Evolutionary conservation across 495 filamentous ascomycete species (phyloP).

Genomic region (Penicillium goetzii): DNA sequence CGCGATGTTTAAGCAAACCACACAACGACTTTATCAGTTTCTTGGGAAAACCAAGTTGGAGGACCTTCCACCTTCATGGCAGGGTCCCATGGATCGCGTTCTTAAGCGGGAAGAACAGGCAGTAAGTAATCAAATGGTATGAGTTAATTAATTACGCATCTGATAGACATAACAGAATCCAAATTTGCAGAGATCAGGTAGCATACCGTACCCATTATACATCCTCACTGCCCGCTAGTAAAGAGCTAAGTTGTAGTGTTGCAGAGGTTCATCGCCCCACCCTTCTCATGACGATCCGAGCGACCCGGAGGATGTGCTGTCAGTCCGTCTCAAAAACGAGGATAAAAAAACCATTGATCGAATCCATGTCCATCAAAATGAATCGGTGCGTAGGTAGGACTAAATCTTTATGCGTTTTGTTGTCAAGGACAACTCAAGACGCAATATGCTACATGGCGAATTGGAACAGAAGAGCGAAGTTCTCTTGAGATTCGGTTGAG

Average conservation of each 20-base stretch:
- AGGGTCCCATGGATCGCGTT: background rate
- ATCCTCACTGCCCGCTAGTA: too few species aligned
- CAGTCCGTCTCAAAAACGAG: background rate
- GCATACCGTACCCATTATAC: background rate
- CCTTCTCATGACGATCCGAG: background rate
- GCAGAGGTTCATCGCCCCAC: background rate
- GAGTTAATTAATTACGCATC: background rate
- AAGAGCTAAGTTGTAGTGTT: background rate
- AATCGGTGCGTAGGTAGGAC: background rate
- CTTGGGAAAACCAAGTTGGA: conserved; percentile 2
- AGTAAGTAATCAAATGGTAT: background rate
- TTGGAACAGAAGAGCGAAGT: background rate
- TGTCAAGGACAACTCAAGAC: background rate
- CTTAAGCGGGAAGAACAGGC: background rate
- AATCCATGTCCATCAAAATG: background rate
- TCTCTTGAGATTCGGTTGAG: too few species aligned
- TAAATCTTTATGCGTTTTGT: background rate
- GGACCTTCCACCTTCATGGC: background rate
- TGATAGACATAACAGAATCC: background rate
- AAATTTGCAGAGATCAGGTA: conserved; percentile 1
- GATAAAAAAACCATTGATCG: background rate
- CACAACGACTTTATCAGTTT: background rate
- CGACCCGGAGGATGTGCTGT: background rate
- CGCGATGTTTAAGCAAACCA: background rate
- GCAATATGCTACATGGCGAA: background rate